phyloP scores from a whole-genome alignment of 352 stramenopile species.

The Halophytophthora polymorphica region DNA sequence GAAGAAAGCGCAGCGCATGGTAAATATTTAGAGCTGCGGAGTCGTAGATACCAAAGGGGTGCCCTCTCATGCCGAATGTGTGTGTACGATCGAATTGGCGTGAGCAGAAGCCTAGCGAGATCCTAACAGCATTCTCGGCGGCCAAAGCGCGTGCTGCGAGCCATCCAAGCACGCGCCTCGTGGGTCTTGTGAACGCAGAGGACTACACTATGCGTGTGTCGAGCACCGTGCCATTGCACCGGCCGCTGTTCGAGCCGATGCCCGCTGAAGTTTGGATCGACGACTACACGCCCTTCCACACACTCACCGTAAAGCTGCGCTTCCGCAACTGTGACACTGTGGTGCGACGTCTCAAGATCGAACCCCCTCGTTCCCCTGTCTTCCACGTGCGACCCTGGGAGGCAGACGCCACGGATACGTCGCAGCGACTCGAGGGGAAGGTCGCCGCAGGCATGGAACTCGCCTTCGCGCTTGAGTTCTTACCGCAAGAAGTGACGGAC shows the following conservation, averaged over 20 bases:
- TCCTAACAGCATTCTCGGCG: conserved; percentile 52
- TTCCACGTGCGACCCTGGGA: conserved; percentile 69
- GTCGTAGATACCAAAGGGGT: background rate
- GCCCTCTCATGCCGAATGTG: background rate
- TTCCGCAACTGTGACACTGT: conserved; percentile 93
- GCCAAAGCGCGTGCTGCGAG: conserved; percentile 49
- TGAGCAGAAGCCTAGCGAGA: conserved; percentile 64
- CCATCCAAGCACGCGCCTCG: conserved; percentile 32
- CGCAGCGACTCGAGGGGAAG: conserved; percentile 59
- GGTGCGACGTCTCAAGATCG: conserved; percentile 87
- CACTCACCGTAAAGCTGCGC: conserved; percentile 73
- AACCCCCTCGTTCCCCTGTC: conserved; percentile 79
- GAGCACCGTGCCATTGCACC: conserved; percentile 75
- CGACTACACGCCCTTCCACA: conserved; percentile 90
- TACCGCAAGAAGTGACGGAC: conserved; percentile 85
- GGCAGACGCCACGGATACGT: conserved; percentile 8
- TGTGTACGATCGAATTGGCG: background rate
- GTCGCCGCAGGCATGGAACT: conserved; percentile 94
- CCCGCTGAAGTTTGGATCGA: conserved; percentile 89
- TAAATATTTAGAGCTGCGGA: conserved; percentile 2
- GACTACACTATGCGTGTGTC: conserved; percentile 67
- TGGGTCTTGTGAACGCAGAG: conserved; percentile 68
- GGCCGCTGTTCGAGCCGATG: conserved; percentile 85
- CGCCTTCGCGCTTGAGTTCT: conserved; percentile 89
- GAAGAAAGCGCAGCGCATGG: conserved; percentile 20